Base-by-base conservation (phyloP, 352 stramenopile species). In the Pythium insidiosum region DNA sequence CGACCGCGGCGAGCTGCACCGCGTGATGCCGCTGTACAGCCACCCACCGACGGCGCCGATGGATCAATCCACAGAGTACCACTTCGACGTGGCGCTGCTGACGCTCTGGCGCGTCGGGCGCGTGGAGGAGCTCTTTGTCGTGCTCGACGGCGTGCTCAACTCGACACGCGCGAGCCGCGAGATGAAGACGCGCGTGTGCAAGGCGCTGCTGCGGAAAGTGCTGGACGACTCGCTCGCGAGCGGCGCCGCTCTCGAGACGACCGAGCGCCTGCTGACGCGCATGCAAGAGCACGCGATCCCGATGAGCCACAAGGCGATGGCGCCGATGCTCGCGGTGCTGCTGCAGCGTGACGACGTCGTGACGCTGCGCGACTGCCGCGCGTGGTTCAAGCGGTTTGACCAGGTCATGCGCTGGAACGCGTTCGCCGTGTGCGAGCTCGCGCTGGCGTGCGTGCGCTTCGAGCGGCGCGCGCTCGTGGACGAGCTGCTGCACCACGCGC, bases 31-130 rank as follows among this genome's bases (percentile, higher is more conserved):
- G n/a, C 43, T 84, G 19, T 87, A 89, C 44, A 47, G 46, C 19
- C 66, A 79, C 25, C 55, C 63, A 3, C 43, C 50, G 1, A 46
- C 76, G 13, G 61, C 56, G 6, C 25, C 48, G 2, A 73, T 85
- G 65, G 58, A 52, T 18, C 31, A 28, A 2, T 82, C 69, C 37
- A 76, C 63, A 1, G 66, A 86, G 48, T 74, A 72, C 47, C 70
- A 64, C 9, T 84, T 89, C 43, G 73, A 84, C 22, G 82, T 82
- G 33, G 81, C 67, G 40, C 44, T 86, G 28, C 72, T 83, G 42
- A 68, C 69, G 28, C 46, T 89, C 22, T 73, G 67, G 56, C 43
- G 70, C 5, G 38, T 68, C 22, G 57, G 61, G 22, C 58, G 72
- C 44, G 46, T 66, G 12, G 48, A 54, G 7, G 71, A 82, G 53